Conservation (phyloP, 352 stramenopile species). For the Phytophthora quininea region DNA sequence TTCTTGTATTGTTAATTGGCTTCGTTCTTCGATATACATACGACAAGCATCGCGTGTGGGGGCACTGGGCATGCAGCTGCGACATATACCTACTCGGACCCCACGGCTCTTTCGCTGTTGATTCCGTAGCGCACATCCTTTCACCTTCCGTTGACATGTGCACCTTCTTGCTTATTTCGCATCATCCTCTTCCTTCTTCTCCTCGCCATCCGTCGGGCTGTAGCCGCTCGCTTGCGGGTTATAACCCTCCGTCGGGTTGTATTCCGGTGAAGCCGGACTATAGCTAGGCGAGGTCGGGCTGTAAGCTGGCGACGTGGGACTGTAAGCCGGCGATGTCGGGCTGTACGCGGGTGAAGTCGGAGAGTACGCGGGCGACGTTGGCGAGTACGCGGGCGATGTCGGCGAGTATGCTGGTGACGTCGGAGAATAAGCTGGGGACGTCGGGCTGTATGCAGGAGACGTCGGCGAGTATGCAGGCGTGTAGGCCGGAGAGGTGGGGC, state of each 20-base stretch:
- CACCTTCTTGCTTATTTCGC: slow-evolving; percentile 30
- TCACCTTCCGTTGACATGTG: slow-evolving; percentile 22
- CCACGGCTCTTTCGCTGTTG: slow-evolving; percentile 7
- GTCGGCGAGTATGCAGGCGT: slow-evolving; percentile 76
- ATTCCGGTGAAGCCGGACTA: slow-evolving; percentile 77
- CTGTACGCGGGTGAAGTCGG: slow-evolving; percentile 74
- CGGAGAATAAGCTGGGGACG: slow-evolving; percentile 68
- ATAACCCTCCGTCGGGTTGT: slow-evolving; percentile 85
- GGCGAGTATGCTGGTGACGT: slow-evolving; percentile 75
- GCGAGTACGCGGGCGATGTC: slow-evolving; percentile 66
- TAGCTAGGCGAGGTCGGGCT: slow-evolving; percentile 80
- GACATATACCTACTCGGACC: background rate
- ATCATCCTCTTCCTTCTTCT: slow-evolving; percentile 45
- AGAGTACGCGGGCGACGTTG: slow-evolving; percentile 72
- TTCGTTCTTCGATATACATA: slow-evolving; percentile 26
- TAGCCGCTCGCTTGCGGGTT: slow-evolving; percentile 77
- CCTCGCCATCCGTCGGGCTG: slow-evolving; percentile 71
- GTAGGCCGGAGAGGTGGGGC: slow-evolving; percentile 86
- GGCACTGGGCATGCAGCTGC: slow-evolving; percentile 12
- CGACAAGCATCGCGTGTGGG: slow-evolving; percentile 9
- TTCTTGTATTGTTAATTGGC: slow-evolving; percentile 21
- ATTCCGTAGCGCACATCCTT: slow-evolving; percentile 35
- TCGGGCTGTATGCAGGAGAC: slow-evolving; percentile 64
- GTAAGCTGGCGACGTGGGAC: slow-evolving; percentile 74
- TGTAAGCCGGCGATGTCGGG: slow-evolving; percentile 79